A percentile compares a stretch with the other conserved stretches of the same genome.
phyloP scores from a whole-genome alignment of 2,329 filamentous ascomycete species.

The Thielaviopsis ethacetica region DNA sequence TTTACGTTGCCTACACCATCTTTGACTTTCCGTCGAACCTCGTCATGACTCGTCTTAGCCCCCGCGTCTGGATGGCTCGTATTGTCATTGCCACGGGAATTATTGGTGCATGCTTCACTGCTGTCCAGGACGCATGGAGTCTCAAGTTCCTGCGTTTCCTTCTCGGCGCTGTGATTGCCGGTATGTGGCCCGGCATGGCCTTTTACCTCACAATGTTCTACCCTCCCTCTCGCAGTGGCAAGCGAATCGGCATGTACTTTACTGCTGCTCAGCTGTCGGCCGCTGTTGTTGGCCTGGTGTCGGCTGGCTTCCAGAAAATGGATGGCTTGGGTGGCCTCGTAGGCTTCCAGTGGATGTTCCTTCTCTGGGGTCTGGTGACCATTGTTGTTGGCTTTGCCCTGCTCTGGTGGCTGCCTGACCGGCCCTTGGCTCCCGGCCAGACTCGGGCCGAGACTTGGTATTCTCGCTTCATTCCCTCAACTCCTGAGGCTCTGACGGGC shows the following conservation, averaged over 20 bases:
- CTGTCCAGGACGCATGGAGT: slow-evolving; percentile 69
- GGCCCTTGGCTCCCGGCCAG: slow-evolving; percentile 60
- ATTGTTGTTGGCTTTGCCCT: slow-evolving; percentile 55
- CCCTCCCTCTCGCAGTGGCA: slow-evolving; percentile 69
- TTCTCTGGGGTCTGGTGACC: slow-evolving; percentile 66
- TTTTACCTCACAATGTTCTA: slow-evolving; percentile 90
- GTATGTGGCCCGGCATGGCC: slow-evolving; percentile 92
- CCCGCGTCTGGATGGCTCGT: slow-evolving; percentile 79
- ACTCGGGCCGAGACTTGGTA: slow-evolving; percentile 31
- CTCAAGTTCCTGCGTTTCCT: slow-evolving; percentile 76
- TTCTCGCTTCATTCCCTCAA: slow-evolving; percentile 49
- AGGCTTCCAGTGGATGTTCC: slow-evolving; percentile 86
- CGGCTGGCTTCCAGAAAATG: slow-evolving; percentile 84
- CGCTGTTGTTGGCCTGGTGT: slow-evolving; percentile 76
- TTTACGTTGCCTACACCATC: slow-evolving; percentile 83
- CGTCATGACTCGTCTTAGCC: slow-evolving; percentile 71
- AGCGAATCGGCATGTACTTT: slow-evolving; percentile 79
- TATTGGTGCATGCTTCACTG: slow-evolving; percentile 70
- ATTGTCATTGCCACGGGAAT: slow-evolving; percentile 79
- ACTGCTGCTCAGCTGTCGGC: slow-evolving; percentile 80
- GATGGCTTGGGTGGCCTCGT: slow-evolving; percentile 60
- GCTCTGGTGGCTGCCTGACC: slow-evolving; percentile 82
- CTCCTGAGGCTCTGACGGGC: slow-evolving; percentile 55
- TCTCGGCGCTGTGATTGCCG: slow-evolving; percentile 73
- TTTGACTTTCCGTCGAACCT: slow-evolving; percentile 83